Evolutionary conservation across 1,139 yeast species (phyloP).

Genomic region (Diutina pseudorugosa): DNA sequence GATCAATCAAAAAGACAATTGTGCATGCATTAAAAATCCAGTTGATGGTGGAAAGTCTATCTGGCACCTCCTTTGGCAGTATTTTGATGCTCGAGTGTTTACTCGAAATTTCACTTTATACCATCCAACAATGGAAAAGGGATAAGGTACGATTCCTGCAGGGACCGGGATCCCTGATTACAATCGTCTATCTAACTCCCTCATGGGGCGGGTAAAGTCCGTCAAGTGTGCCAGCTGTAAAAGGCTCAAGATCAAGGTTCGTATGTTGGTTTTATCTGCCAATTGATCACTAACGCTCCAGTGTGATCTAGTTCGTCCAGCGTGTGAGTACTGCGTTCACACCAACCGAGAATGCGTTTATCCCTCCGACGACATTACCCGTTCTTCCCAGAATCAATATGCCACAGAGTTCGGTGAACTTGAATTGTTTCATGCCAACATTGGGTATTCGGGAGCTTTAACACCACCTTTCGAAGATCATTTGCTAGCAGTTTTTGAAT

Average conservation of each 20-base stretch:
- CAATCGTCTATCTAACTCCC: no score
- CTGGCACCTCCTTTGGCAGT: background rate
- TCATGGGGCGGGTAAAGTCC: background rate
- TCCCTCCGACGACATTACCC: conserved; percentile 7
- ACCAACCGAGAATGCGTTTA: conserved; percentile 21
- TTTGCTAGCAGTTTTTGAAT: background rate
- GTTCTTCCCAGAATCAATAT: no score
- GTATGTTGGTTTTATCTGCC: background rate
- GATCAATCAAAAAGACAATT: background rate
- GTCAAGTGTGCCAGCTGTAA: background rate
- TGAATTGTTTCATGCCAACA: background rate
- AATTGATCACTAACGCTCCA: conserved; percentile 6
- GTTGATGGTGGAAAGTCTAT: background rate
- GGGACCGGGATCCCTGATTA: background rate
- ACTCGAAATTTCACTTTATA: no score
- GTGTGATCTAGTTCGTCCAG: conserved; percentile 25
- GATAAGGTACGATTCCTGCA: background rate
- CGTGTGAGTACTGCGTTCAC: conserved; percentile 25
- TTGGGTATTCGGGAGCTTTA: background rate
- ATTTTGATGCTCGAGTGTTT: no score
- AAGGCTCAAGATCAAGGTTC: background rate
- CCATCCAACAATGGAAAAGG: background rate
- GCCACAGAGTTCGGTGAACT: background rate
- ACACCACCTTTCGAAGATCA: background rate
- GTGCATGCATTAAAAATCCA: background rate